Base-by-base conservation (phyloP, 345 rosid genomes). In the Salix koriyanagi region DNA sequence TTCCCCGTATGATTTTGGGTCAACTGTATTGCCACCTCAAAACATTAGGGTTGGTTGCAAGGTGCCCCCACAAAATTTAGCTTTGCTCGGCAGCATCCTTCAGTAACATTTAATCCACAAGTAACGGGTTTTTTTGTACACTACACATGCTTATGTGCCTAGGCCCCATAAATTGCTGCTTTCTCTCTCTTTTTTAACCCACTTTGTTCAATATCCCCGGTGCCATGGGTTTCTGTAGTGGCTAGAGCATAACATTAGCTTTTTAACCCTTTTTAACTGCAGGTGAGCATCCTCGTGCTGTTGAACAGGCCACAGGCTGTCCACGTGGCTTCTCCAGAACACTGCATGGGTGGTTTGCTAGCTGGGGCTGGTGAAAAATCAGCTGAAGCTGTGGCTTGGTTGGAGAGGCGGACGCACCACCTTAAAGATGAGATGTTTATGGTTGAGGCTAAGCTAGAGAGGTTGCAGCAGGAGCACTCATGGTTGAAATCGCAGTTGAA, bases 221-320 rank as follows among this genome's bases (percentile, higher is more conserved):
- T 46, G 15, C 13, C 50, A 46, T 46, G 4, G 50, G 18, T 46
- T 6, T 21, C 1, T 13, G 16, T 11, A 36, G 46, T 16, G 62
- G 61, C 26, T n/a, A 54, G 7, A 68, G 30, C 6, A 41, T 10
- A 13, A 50, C 19, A 26, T 44, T 15, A 14, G 15, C 73, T 6
- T 64, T 28, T n/a, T 32, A 11, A 8, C 25, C 70, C 16, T 9
- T 48, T 28, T 37, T 26, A 26, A 39, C 44, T 82, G 80, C 89
- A 95, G 97, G 85, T 89, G 75, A 95, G 91, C 76, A 90, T 90
- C 83, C 80, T 91, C 75, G 88, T 93, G 78, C 88, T 95, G 10
- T 76, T 93, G 76, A 87, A 81, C 81, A 82, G 92, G 82, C 90
- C 97, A 41, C 92, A 85, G 69, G 83, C 80, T 8, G 79, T 86